phyloP scores from a whole-genome alignment of 2,329 filamentous ascomycete genomes.

The Emergomyces orientalis region DNA sequence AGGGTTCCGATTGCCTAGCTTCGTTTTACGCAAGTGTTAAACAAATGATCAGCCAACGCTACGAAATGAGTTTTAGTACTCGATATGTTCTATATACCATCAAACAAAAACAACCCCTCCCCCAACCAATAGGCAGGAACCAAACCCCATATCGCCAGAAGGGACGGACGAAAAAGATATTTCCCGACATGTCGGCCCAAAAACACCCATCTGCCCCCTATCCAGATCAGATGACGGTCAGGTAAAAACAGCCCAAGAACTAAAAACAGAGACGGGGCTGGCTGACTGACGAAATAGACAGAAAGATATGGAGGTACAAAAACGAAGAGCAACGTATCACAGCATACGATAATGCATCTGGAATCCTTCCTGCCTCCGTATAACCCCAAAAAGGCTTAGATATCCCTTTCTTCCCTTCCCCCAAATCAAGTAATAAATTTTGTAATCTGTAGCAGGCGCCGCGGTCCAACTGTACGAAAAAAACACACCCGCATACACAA shows the following conservation, averaged over 20 bases:
- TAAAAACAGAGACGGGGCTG: neutral
- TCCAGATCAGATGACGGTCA: neutral
- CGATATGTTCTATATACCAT: neutral
- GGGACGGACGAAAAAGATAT: neutral
- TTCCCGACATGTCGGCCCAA: neutral
- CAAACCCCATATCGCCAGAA: neutral
- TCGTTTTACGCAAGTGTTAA: no score
- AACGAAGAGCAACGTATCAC: neutral
- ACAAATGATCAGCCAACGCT: no score
- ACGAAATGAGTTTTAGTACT: neutral
- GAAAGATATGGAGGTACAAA: neutral
- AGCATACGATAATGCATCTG: neutral
- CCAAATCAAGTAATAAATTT: neutral
- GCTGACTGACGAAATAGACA: neutral
- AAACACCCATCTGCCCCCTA: neutral
- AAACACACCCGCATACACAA: neutral
- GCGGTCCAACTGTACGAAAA: no score
- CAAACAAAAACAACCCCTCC: no score
- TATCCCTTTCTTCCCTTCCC: neutral
- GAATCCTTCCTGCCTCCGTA: neutral
- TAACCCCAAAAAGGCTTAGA: neutral
- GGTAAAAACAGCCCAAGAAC: neutral
- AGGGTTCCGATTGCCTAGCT: no score
- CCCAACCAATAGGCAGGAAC: no score
- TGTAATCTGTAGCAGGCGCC: no score